These are phyloP conservation scores for Teunomyces gatunensis DNA, from an alignment of 805 yeast species.

Conservation along the genomic window DNA sequence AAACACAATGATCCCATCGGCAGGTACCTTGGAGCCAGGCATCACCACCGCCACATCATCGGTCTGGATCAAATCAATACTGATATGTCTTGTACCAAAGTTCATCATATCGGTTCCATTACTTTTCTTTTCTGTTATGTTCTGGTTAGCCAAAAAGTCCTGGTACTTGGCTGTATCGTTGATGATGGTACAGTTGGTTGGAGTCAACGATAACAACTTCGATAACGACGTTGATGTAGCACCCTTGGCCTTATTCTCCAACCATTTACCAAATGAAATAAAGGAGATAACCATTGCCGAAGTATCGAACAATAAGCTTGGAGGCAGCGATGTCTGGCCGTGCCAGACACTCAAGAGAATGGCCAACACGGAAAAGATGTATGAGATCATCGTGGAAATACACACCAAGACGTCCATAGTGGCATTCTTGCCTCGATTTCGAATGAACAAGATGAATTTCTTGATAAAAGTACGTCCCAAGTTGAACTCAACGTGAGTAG, in stretches of 20 bases:
- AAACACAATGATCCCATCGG: constrained; percentile 78
- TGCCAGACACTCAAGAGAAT: constrained; percentile 48
- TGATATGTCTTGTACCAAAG: constrained; percentile 47
- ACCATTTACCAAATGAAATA: constrained; percentile 85
- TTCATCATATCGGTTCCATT: constrained; percentile 15
- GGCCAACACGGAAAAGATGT: constrained; percentile 65
- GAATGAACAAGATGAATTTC: constrained; percentile 62
- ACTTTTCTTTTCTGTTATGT: constrained; percentile 2
- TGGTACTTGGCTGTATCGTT: constrained; percentile 35
- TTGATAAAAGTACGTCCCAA: constrained; percentile 67
- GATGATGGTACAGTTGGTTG: constrained; percentile 68
- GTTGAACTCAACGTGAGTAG: constrained; percentile 59
- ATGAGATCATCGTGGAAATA: constrained; percentile 78
- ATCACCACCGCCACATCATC: constrained; percentile 73
- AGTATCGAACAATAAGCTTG: constrained; percentile 81
- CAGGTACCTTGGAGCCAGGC: constrained; percentile 88
- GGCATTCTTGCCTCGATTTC: constrained; percentile 55
- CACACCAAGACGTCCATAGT: constrained; percentile 93
- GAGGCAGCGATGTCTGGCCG: constrained; percentile 44
- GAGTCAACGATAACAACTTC: constrained; percentile 73
- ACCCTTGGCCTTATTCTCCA: constrained; percentile 91
- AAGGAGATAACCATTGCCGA: constrained; percentile 80
- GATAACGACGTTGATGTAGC: constrained; percentile 89
- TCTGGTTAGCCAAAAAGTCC: constrained; percentile 11
- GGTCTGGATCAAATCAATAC: constrained; percentile 73